phyloP scores from a whole-genome alignment of 2,329 filamentous ascomycete genomes.

The Pezicula neosporulosa region DNA sequence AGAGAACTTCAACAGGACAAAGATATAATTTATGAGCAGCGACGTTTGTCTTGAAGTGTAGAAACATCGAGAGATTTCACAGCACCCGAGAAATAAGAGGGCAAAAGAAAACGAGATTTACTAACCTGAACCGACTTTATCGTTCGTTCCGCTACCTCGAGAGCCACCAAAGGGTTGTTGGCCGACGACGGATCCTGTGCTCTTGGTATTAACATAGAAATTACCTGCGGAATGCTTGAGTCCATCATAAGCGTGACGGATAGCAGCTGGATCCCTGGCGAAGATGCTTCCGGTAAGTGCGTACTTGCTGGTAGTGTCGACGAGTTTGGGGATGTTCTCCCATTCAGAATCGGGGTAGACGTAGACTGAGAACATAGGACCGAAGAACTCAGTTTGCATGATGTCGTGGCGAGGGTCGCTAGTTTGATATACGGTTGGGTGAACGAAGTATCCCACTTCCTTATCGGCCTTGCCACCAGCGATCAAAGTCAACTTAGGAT shows the following conservation, averaged over 20 bases:
- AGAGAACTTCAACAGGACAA: no score
- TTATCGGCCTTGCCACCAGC: slow-evolving; percentile 75
- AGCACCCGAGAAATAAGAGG: no score
- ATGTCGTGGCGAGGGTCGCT: slow-evolving; percentile 71
- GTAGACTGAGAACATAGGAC: slow-evolving; percentile 70
- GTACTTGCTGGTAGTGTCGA: slow-evolving; percentile 73
- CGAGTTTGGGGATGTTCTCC: slow-evolving; percentile 43
- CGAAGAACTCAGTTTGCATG: slow-evolving; percentile 77
- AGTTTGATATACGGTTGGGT: slow-evolving; percentile 78
- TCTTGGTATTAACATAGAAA: slow-evolving; percentile 86
- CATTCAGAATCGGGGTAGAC: slow-evolving; percentile 68
- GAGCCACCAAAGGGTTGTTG: slow-evolving; percentile 71
- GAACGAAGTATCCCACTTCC: slow-evolving; percentile 76
- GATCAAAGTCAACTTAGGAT: slow-evolving; percentile 68
- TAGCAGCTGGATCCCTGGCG: slow-evolving; percentile 61
- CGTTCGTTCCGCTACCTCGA: slow-evolving; percentile 67
- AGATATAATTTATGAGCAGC: no score
- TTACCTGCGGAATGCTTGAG: slow-evolving; percentile 74
- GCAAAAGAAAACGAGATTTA: no score
- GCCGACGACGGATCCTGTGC: slow-evolving; percentile 68
- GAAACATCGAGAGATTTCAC: no score
- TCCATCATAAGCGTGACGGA: slow-evolving; percentile 66
- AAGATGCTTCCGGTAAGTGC: slow-evolving; percentile 76
- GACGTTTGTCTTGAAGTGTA: no score
- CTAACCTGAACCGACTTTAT: slow-evolving; percentile 60